A percentile compares a stretch with the other conserved stretches of the same genome.
Conservation (phyloP, 257 asterid genomes). For the Penstemon eatonii region DNA sequence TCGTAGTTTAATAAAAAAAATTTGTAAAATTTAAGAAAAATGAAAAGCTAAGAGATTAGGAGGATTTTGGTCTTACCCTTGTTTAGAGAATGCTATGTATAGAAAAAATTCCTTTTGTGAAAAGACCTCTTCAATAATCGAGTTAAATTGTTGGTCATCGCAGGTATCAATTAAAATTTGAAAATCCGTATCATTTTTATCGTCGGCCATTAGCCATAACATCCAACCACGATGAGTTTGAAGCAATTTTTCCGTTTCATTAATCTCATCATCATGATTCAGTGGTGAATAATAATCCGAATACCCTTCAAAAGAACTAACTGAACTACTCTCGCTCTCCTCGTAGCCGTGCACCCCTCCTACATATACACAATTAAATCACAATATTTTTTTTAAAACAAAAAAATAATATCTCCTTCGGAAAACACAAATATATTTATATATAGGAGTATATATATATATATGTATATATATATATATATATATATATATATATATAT, state of each 20-base stretch:
- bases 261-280: neutral
- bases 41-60: neutral
- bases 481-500: too few relatives aligned
- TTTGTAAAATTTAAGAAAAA: too few relatives aligned
- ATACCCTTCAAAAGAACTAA: too few relatives aligned
- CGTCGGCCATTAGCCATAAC: conserved; percentile 20
- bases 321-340: too few relatives aligned
- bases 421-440: too few relatives aligned
- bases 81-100: conserved; percentile 24
- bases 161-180: conserved; percentile 21
- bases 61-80: conserved; percentile 30
- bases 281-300: too few relatives aligned
- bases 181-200: neutral
- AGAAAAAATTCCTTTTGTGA: neutral
- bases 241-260: neutral
- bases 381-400: too few relatives aligned
- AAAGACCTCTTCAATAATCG: conserved; percentile 13
- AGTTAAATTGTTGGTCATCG: conserved; percentile 14
- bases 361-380: too few relatives aligned
- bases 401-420: too few relatives aligned
- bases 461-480: too few relatives aligned
- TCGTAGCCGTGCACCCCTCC: too few relatives aligned
- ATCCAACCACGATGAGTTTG: neutral
- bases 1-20: neutral
- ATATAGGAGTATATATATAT: too few relatives aligned